These are phyloP conservation scores for Gremmenia infestans DNA, from an alignment of 2,329 filamentous ascomycete species.

Conservation along the genomic window DNA sequence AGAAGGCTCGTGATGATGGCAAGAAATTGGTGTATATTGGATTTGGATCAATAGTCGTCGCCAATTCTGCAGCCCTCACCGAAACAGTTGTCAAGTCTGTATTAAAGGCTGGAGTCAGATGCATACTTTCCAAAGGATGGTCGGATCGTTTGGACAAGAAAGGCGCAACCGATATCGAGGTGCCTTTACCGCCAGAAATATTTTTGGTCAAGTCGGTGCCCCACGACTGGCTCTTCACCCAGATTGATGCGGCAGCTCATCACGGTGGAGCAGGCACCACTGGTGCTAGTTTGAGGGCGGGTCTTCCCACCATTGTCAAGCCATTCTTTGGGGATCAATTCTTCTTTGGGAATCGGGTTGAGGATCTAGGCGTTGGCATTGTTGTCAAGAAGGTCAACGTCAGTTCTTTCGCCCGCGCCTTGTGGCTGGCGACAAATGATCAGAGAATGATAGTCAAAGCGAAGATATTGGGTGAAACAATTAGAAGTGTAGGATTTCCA, in stretches of 20 bases:
- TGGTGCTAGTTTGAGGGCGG: constrained; percentile 33
- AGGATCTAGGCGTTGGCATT: constrained; percentile 89
- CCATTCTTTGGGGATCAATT: constrained; percentile 71
- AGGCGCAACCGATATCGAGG: constrained; percentile 46
- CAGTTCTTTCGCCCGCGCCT: constrained; percentile 74
- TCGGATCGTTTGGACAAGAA: constrained; percentile 72
- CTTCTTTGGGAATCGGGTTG: constrained; percentile 86
- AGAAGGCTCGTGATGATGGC: constrained; percentile 69
- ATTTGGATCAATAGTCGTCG: constrained; percentile 93
- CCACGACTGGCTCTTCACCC: constrained; percentile 86
- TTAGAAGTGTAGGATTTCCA: constrained; percentile 63
- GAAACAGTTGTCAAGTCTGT: constrained; percentile 92
- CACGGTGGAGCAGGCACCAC: constrained; percentile 31
- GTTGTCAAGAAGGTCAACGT: constrained; percentile 85
- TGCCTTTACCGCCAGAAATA: constrained; percentile 73
- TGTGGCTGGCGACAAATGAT: constrained; percentile 89
- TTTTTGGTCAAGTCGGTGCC: constrained; percentile 84
- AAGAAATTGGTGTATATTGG: constrained; percentile 97
- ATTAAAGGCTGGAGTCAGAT: constrained; percentile 83
- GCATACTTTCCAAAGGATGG: constrained; percentile 95
- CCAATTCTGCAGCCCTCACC: constrained; percentile 82
- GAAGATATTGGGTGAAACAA: constrained; percentile 73
- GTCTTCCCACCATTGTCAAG: constrained; percentile 34
- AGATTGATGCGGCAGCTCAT: constrained; percentile 3
- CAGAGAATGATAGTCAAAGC: constrained; percentile 90